Evolutionary conservation across 1,139 yeast species (phyloP).

Genomic region (Geotrichum bryndzae): DNA sequence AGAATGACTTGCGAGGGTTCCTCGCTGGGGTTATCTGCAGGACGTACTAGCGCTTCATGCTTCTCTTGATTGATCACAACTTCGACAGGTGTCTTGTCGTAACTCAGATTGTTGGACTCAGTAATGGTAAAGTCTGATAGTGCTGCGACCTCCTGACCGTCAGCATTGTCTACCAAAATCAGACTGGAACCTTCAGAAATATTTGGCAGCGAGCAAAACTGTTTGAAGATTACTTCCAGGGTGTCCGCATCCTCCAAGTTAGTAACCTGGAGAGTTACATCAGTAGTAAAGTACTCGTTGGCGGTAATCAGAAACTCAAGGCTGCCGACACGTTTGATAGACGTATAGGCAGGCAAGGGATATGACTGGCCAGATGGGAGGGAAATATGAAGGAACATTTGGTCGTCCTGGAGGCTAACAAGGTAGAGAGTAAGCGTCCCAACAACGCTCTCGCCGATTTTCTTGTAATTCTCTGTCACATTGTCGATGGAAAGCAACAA

Average conservation of each 20-base stretch:
- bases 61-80: slow-evolving; percentile 3
- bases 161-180: slow-evolving; percentile 5
- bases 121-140: slow-evolving; percentile 4
- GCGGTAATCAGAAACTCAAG: slow-evolving; percentile 1
- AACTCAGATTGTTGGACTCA: slow-evolving; percentile 4
- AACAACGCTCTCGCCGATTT: neutral
- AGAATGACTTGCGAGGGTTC: neutral
- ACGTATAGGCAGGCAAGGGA: slow-evolving; percentile 12
- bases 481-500: slow-evolving; percentile 7
- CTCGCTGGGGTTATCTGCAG: slow-evolving; percentile 3
- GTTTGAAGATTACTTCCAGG: slow-evolving; percentile 13
- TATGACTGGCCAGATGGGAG: slow-evolving; percentile 10
- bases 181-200: neutral
- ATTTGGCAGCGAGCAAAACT: slow-evolving; percentile 11
- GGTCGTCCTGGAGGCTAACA: neutral
- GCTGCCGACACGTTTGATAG: neutral
- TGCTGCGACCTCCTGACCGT: slow-evolving; percentile 13
- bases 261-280: neutral
- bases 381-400: slow-evolving; percentile 3
- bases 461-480: slow-evolving; percentile 12
- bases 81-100: slow-evolving; percentile 17
- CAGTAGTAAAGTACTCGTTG: neutral
- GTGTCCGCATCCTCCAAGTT: slow-evolving; percentile 3
- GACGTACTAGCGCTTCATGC: slow-evolving; percentile 4
- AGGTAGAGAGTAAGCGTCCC: slow-evolving; percentile 10